Conservation (phyloP, 139 green algal species). For the Medakamo hakoo region DNA sequence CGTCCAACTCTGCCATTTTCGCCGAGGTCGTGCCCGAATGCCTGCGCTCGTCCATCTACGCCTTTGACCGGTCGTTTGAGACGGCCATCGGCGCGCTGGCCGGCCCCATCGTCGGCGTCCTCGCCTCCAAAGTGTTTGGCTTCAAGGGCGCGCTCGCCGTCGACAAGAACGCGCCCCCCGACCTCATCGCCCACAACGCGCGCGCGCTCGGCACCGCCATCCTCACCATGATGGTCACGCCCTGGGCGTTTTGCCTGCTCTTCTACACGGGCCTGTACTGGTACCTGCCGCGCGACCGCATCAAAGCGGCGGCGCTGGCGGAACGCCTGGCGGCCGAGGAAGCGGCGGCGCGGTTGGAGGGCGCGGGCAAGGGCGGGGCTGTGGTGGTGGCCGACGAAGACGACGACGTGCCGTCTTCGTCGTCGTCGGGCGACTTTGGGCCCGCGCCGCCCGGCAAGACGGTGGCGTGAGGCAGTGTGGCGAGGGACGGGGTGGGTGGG, state of each 20-base stretch:
- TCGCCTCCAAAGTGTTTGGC: conserved; percentile 33
- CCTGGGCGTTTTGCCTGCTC: conserved; percentile 24
- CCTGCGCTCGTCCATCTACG: conserved; percentile 51
- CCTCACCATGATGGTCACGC: conserved; percentile 15
- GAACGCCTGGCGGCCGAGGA: not conserved
- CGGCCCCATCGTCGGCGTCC: conserved; percentile 33
- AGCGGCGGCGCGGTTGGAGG: not conserved
- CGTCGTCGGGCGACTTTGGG: no score
- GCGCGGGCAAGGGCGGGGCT: not conserved
- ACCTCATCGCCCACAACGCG: conserved; percentile 13
- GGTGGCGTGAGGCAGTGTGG: no score
- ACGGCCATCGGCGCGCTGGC: conserved; percentile 23
- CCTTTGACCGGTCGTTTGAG: conserved; percentile 63
- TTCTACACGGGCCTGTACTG: conserved; percentile 19
- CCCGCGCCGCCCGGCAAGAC: no score
- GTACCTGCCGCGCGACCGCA: not conserved
- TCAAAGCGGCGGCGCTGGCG: not conserved
- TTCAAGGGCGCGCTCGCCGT: conserved; percentile 26
- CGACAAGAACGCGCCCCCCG: conserved; percentile 1
- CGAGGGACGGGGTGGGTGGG: no score
- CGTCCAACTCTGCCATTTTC: conserved; percentile 70
- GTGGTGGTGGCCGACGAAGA: not conserved
- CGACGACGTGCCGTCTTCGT: not conserved
- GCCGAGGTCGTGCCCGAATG: conserved; percentile 64
- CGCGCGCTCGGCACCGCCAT: conserved; percentile 17